Percentiles rank a stretch among this genome's conserved stretches.
Evolutionary conservation across 139 green algal species (phyloP).

Genomic region (Prasinococcaceae sp.): DNA sequence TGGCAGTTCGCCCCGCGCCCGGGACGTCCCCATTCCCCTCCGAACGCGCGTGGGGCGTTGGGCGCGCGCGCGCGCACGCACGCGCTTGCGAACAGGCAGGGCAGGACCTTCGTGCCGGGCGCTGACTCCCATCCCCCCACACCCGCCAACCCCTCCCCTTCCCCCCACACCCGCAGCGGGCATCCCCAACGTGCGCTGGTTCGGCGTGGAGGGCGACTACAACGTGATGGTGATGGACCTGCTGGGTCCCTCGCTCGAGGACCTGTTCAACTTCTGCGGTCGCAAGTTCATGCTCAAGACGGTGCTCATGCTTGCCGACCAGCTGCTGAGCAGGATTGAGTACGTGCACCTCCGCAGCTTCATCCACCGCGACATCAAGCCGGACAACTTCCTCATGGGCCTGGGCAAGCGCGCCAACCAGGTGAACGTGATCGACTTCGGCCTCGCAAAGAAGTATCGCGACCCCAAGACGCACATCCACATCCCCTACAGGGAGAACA

Average conservation of each 20-base stretch:
- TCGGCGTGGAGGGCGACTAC: constrained; percentile 97
- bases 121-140: too few relatives aligned
- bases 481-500: constrained; percentile 98
- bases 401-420: constrained; percentile 93
- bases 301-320: constrained; percentile 97
- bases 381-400: constrained; percentile 98
- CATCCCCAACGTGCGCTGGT: constrained; percentile 96
- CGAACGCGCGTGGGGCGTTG: too few relatives aligned
- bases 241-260: constrained; percentile 86
- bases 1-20: too few relatives aligned
- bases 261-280: constrained; percentile 99
- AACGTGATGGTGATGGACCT: constrained; percentile 99
- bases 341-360: constrained; percentile 95
- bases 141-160: too few relatives aligned
- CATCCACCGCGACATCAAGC: constrained; percentile 98
- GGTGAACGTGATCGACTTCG: constrained; percentile 99
- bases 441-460: constrained; percentile 97
- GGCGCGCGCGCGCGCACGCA: too few relatives aligned
- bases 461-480: constrained; percentile 97
- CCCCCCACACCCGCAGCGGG: too few relatives aligned
- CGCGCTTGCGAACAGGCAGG: too few relatives aligned
- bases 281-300: constrained; percentile 95
- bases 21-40: too few relatives aligned
- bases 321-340: constrained; percentile 90
- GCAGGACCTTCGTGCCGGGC: too few relatives aligned